Conservation (phyloP, 2,329 filamentous ascomycete species). For the Pezizomycotina sp. region DNA sequence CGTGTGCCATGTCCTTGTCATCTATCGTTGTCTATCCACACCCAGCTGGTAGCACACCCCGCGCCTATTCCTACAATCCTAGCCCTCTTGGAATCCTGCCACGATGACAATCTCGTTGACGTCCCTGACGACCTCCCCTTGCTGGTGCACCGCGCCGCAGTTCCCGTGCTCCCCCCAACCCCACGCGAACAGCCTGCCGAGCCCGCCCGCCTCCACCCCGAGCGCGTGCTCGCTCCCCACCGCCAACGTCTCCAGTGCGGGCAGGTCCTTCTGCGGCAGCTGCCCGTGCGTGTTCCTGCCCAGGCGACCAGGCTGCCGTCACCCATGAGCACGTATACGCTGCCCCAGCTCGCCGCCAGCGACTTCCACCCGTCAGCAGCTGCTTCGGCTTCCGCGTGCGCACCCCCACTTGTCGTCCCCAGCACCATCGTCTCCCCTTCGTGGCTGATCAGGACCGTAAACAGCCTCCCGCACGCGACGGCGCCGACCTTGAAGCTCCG, state of each 20-base stretch:
- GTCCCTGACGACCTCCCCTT: constrained; percentile 44
- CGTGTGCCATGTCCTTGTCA: too few species aligned
- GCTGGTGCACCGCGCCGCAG: constrained; percentile 53
- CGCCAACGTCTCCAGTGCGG: constrained; percentile 46
- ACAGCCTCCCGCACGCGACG: constrained; percentile 68
- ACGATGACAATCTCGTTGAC: constrained; percentile 51
- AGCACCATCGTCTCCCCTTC: constrained; percentile 49
- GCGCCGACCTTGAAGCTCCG: constrained; percentile 43
- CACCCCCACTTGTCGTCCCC: constrained; percentile 62
- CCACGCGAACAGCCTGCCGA: constrained; percentile 49
- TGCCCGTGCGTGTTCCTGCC: constrained; percentile 76
- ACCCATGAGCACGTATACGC: constrained; percentile 51
- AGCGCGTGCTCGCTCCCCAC: constrained; percentile 84
- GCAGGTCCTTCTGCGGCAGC: constrained; percentile 47
- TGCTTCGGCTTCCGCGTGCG: constrained; percentile 30
- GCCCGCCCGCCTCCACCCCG: constrained; percentile 46
- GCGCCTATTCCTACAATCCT: constrained; percentile 49
- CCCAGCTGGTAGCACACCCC: constrained; percentile 84
- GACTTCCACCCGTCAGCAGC: constrained; percentile 1
- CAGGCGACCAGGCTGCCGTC: constrained; percentile 50
- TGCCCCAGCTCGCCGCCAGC: constrained; percentile 65
- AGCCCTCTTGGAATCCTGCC: constrained; percentile 38
- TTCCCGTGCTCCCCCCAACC: constrained; percentile 98
- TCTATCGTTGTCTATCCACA: constrained; percentile 38
- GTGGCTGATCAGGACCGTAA: constrained; percentile 51